Conservation (phyloP, 176 grass and related monocot genomes). For the Elymus sibiricus region DNA sequence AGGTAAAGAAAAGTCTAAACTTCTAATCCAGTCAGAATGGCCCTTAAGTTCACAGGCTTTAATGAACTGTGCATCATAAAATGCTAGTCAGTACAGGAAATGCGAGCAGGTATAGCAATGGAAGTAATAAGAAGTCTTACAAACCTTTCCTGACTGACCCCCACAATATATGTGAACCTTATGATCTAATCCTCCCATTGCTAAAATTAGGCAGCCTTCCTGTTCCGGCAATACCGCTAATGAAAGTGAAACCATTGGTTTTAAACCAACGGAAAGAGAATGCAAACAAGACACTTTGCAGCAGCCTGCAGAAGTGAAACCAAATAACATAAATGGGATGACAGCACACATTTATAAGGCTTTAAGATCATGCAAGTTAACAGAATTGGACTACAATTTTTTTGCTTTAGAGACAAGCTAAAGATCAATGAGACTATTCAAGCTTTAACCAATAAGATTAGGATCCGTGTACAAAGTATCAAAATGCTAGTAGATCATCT, state of each 20-base stretch:
- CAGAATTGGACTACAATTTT: not conserved
- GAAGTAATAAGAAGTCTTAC: not conserved
- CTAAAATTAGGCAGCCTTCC: conserved; percentile 61
- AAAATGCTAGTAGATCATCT: conserved; percentile 23
- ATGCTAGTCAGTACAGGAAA: conserved; percentile 23
- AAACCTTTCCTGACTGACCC: conserved; percentile 68
- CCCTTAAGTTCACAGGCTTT: conserved; percentile 88
- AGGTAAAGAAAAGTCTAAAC: conserved; percentile 91
- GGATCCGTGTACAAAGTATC: not conserved
- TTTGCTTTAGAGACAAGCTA: not conserved
- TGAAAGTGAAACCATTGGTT: conserved; percentile 97
- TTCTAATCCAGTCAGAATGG: conserved; percentile 96
- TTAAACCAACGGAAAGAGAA: conserved; percentile 67
- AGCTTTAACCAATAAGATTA: not conserved
- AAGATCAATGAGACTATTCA: not conserved
- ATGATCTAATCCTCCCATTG: conserved; percentile 93
- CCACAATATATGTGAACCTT: conserved; percentile 88
- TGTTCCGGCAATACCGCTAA: conserved; percentile 59
- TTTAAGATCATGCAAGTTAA: not conserved
- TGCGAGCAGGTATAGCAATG: not conserved
- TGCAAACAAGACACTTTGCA: conserved; percentile 77
- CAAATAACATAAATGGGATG: not conserved
- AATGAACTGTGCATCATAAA: conserved; percentile 53
- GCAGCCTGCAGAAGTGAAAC: conserved; percentile 39
- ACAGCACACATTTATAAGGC: not conserved